phyloP scores from a whole-genome alignment of 805 yeast genomes.

The Candida vaughaniae region DNA sequence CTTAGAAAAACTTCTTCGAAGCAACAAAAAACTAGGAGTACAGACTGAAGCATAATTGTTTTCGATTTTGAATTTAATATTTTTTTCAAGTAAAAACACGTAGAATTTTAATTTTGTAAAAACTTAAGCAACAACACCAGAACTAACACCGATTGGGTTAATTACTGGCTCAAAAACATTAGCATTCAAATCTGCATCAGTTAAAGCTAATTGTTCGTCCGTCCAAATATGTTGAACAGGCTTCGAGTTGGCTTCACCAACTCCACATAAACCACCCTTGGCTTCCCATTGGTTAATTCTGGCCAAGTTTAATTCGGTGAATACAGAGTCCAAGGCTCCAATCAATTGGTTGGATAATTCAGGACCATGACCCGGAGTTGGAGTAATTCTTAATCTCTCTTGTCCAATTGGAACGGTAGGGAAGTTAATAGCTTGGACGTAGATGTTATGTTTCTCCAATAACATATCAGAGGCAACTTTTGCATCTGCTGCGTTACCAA shows the following conservation, averaged over 20 bases:
- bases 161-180: conserved; percentile 66
- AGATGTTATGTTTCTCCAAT: conserved; percentile 79
- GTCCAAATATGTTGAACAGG: conserved; percentile 80
- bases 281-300: conserved; percentile 75
- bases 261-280: conserved; percentile 89
- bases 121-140: conserved; percentile 49
- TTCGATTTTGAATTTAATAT: too few species aligned
- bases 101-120: too few species aligned
- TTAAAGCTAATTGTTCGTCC: conserved; percentile 66
- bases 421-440: conserved; percentile 97
- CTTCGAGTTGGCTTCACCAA: conserved; percentile 56
- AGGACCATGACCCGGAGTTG: conserved; percentile 93
- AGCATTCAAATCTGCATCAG: conserved; percentile 60
- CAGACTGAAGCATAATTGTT: too few species aligned
- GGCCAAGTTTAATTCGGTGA: conserved; percentile 69
- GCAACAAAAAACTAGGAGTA: conserved; percentile 2
- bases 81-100: too few species aligned
- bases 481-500: conserved; percentile 93
- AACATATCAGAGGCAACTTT: conserved; percentile 87
- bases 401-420: conserved; percentile 97
- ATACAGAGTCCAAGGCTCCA: conserved; percentile 77
- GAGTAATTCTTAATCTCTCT: conserved; percentile 96
- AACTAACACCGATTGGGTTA: conserved; percentile 64
- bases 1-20: not conserved
- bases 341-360: conserved; percentile 75